Percentiles rank a stretch among this genome's conserved stretches.
Conservation (phyloP, 352 stramenopile species). For the Phytophthora fragariae region DNA sequence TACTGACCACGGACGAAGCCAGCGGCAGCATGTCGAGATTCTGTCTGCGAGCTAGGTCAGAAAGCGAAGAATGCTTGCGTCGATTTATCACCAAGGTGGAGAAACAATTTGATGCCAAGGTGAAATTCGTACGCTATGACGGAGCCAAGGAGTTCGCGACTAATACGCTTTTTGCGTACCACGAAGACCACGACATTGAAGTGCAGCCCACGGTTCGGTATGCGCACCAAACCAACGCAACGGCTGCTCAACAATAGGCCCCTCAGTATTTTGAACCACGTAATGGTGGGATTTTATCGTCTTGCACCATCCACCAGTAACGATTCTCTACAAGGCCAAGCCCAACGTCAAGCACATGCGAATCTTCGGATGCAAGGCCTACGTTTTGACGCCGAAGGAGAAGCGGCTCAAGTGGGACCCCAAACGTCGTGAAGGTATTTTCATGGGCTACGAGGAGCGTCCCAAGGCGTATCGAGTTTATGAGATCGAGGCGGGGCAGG, state of each 20-base stretch:
- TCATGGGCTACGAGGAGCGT: constrained; percentile 25
- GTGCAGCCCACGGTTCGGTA: constrained; percentile 21
- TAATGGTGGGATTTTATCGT: background rate
- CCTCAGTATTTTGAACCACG: no score
- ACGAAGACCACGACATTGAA: constrained; percentile 13
- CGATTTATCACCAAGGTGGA: background rate
- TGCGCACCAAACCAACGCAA: constrained; percentile 26
- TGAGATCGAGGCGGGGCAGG: constrained; percentile 23
- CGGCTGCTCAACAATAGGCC: background rate
- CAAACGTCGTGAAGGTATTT: constrained; percentile 20
- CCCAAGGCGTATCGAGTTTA: constrained; percentile 30
- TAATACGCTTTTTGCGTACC: constrained; percentile 13
- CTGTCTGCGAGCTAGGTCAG: constrained; percentile 28
- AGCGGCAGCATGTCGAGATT: constrained; percentile 32
- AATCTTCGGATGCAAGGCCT: constrained; percentile 7
- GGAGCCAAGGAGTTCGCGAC: constrained; percentile 22
- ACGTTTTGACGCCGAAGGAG: constrained; percentile 16
- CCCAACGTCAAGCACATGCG: constrained; percentile 22
- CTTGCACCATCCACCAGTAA: background rate
- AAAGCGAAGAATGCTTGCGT: constrained; percentile 22
- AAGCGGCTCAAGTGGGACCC: constrained; percentile 27
- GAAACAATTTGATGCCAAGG: constrained; percentile 13
- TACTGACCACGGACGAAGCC: constrained; percentile 28
- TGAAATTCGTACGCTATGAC: constrained; percentile 28
- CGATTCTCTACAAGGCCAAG: constrained; percentile 13